phyloP scores from a whole-genome alignment of 106 monocot genomes.

The Acorus calamus region DNA sequence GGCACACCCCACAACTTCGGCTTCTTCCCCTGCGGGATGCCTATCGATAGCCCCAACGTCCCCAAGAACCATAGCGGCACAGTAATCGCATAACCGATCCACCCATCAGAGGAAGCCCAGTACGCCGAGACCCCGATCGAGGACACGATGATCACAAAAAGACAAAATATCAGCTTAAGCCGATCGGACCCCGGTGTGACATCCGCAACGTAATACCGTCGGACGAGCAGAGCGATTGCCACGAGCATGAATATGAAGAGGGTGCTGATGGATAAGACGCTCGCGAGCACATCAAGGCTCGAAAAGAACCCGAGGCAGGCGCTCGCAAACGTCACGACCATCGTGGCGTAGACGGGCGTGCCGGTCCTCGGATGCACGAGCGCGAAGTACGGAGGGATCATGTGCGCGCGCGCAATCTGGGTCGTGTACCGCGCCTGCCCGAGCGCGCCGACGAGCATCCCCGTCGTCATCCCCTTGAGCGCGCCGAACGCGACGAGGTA shows the following conservation, averaged over 20 bases:
- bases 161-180: conserved; percentile 14
- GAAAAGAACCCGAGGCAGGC: too few species aligned
- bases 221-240: conserved; percentile 43
- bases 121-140: conserved; percentile 40
- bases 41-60: conserved; percentile 34
- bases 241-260: conserved; percentile 68
- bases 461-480: conserved; percentile 87
- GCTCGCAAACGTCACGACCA: too few species aligned
- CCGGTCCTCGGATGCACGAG: too few species aligned
- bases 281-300: conserved; percentile 40
- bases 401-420: too few species aligned
- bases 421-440: too few species aligned
- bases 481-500: conserved; percentile 75
- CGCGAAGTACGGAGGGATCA: too few species aligned
- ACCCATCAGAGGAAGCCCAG: conserved; percentile 37
- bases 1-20: conserved; percentile 77
- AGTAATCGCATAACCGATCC: conserved; percentile 39
- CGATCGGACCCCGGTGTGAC: conserved; percentile 3
- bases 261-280: conserved; percentile 51
- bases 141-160: conserved; percentile 25
- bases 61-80: conserved; percentile 35
- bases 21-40: conserved; percentile 24
- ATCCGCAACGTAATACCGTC: conserved; percentile 33
- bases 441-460: too few species aligned
- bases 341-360: too few species aligned